phyloP scores from a whole-genome alignment of 2,329 filamentous ascomycete species.

The Kalmusia sp. region DNA sequence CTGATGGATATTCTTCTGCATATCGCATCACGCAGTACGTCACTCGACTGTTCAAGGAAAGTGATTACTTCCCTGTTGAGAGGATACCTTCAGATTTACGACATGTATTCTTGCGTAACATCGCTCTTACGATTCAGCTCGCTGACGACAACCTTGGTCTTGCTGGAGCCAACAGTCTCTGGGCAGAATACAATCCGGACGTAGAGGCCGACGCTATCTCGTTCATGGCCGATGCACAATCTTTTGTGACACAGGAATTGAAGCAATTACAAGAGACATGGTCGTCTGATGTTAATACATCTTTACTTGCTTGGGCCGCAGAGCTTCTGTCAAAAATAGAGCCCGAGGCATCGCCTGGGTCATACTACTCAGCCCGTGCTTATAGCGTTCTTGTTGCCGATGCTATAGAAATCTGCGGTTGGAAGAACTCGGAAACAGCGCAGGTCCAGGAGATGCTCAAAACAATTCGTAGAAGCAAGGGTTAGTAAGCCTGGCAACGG shows the following conservation, averaged over 20 bases:
- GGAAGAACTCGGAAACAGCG: slow-evolving; percentile 42
- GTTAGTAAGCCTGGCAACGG: background rate
- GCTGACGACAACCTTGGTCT: slow-evolving; percentile 67
- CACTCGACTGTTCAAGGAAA: slow-evolving; percentile 61
- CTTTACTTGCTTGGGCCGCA: slow-evolving; percentile 34
- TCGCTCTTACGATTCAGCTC: slow-evolving; percentile 63
- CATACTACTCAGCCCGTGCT: slow-evolving; percentile 53
- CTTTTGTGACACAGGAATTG: slow-evolving; percentile 55
- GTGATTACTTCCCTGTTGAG: slow-evolving; percentile 44
- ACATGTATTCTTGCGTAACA: slow-evolving; percentile 52
- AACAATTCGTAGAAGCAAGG: slow-evolving; percentile 33
- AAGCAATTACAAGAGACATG: slow-evolving; percentile 20
- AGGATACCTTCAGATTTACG: slow-evolving; percentile 32
- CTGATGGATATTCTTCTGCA: slow-evolving; percentile 73
- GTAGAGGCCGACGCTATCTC: slow-evolving; percentile 61
- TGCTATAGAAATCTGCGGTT: slow-evolving; percentile 51
- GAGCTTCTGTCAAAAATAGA: slow-evolving; percentile 31
- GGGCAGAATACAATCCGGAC: slow-evolving; percentile 55
- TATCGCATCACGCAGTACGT: slow-evolving; percentile 79
- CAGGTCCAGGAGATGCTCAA: slow-evolving; percentile 47
- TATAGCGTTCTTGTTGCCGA: slow-evolving; percentile 47
- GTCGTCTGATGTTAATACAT: slow-evolving; percentile 20
- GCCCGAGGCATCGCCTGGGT: slow-evolving; percentile 25
- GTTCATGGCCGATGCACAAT: slow-evolving; percentile 59
- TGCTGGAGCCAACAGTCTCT: slow-evolving; percentile 61